Evolutionary conservation across 148 eudicot genomes (phyloP), one percentile per base, ranked within the genome.

Genomic region (Vaccinium macrocarpon): DNA sequence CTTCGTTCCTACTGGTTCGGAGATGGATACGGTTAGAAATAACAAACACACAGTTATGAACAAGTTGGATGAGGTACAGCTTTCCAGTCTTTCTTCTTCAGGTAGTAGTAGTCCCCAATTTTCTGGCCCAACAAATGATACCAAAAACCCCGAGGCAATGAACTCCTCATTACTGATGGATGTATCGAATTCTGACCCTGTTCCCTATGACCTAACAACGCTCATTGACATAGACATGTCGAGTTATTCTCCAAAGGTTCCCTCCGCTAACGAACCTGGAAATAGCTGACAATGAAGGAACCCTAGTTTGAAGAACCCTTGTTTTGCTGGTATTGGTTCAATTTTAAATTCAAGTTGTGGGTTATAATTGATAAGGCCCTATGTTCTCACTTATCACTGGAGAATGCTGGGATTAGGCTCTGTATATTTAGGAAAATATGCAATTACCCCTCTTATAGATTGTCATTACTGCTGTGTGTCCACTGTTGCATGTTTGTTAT

Each of bases 1-100:
- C 48, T 96, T 96, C 86, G 99, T 96, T 57, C 99, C 99, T 48
- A 96, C 94, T 56, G 99, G 99, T 53, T 91, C 92, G 23, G 99
- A 96, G 86, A 96, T 96, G 99, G 99, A 96, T 81, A 89, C 91
- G 14, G 95, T 90, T 38, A 91, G 98, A 88, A 93, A 87, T 87
- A 96, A 91, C 88, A 93, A 89, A 71, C 91, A 87, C 85, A 32
- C 89, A 52, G 73, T 82, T 55, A 93, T 92, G 21, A 89, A 87
- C 90, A 92, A 94, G 88, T 80, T 84, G 61, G 98, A 96, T 51
- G 97, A 93, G 25, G 83, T 88, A 77, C 93, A 90, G 72, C 91
- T 89, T 81, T 86, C 95, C 48, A 91, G 93, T 85, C 84, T 90
- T 70, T 93, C 98, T 64, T 90, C 94, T 85, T 90, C 95, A 52